Evolutionary conservation across 352 stramenopile species (phyloP).

Genomic region (Plasmopara viticola): DNA sequence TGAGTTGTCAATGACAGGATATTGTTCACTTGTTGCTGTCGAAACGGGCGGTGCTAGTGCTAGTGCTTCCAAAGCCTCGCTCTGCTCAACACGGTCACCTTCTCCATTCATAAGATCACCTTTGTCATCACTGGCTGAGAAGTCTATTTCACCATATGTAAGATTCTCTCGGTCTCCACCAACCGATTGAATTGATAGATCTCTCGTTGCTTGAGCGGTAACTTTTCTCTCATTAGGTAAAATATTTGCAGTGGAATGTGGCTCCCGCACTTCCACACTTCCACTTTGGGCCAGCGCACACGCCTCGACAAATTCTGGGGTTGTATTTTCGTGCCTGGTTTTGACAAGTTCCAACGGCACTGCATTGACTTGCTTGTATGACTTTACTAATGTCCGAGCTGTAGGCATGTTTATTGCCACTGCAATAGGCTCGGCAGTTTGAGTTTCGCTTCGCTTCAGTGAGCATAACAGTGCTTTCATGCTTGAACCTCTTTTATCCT

Average conservation of each 20-base stretch:
- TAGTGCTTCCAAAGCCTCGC: background rate
- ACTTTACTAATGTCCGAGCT: background rate
- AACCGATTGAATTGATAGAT: background rate
- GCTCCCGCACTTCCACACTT: constrained; percentile 5
- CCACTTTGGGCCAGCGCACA: constrained; percentile 17
- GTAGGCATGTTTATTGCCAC: background rate
- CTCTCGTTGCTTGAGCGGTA: background rate
- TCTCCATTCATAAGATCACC: constrained; percentile 4
- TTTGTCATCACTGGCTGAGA: constrained; percentile 8
- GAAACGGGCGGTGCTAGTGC: background rate
- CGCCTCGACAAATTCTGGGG: constrained; percentile 10
- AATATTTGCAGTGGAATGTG: background rate
- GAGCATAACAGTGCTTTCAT: constrained; percentile 8
- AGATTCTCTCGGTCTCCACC: background rate
- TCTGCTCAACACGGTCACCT: constrained; percentile 1
- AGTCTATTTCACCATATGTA: constrained; percentile 2
- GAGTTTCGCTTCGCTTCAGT: constrained; percentile 7
- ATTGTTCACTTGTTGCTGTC: background rate
- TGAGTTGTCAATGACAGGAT: background rate
- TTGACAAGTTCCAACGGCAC: background rate
- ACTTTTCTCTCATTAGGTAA: background rate
- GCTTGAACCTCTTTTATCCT: constrained; percentile 4
- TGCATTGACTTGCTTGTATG: constrained; percentile 2
- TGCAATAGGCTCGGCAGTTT: constrained; percentile 4
- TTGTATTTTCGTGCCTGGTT: background rate